A percentile compares a stretch with the other conserved stretches of the same genome.
Evolutionary conservation across 768 basidiomycete species (phyloP).

Genomic region (Lactarius quietus): DNA sequence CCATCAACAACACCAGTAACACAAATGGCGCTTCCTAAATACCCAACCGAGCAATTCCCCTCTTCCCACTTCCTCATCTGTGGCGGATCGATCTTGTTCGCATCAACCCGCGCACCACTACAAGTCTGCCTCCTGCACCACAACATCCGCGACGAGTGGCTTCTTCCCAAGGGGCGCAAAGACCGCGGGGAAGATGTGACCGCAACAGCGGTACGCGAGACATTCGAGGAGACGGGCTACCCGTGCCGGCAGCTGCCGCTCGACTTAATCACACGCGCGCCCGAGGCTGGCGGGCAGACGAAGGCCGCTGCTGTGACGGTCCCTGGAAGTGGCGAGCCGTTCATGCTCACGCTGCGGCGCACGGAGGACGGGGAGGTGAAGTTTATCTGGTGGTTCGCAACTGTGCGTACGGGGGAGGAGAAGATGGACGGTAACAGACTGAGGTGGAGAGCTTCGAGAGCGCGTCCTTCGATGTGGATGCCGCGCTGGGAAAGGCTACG

Average conservation of each 20-base stretch:
- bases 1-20: not conserved
- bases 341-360: slow-evolving; percentile 36
- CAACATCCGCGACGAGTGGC: slow-evolving; percentile 31
- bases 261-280: slow-evolving; percentile 54
- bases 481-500: slow-evolving; percentile 9
- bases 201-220: slow-evolving; percentile 53
- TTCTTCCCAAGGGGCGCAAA: slow-evolving; percentile 63
- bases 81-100: slow-evolving; percentile 33
- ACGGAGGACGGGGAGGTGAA: slow-evolving; percentile 36
- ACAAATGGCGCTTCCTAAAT: slow-evolving; percentile 7
- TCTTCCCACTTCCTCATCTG: slow-evolving; percentile 31
- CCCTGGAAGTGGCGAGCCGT: slow-evolving; percentile 33
- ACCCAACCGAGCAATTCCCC: slow-evolving; percentile 14
- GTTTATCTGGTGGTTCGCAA: slow-evolving; percentile 52
- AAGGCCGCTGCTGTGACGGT: slow-evolving; percentile 31
- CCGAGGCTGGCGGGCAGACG: slow-evolving; percentile 42
- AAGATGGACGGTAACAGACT: slow-evolving; percentile 27
- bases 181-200: slow-evolving; percentile 52
- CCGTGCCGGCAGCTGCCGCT: slow-evolving; percentile 47
- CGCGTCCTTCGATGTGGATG: slow-evolving; percentile 8
- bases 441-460: slow-evolving; percentile 26
- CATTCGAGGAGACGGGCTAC: slow-evolving; percentile 65
- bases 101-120: slow-evolving; percentile 21
- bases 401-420: slow-evolving; percentile 33
- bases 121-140: slow-evolving; percentile 35